Conservation (phyloP, 208 protist genomes). For the Borovskyia barvae region DNA sequence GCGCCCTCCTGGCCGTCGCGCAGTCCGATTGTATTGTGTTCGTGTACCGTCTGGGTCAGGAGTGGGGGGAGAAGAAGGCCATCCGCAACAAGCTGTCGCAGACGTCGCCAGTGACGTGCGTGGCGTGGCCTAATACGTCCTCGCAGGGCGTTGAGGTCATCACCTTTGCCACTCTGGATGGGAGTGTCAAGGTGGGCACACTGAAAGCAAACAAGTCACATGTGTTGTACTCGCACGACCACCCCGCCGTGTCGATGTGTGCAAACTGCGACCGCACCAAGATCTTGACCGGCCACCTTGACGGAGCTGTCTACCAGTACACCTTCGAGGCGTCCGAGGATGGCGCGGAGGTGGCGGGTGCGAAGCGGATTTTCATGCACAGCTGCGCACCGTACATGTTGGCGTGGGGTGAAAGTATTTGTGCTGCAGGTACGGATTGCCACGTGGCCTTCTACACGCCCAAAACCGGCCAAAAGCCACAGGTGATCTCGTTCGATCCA, state of each 20-base stretch:
- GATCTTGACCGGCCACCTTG: constrained; percentile 91
- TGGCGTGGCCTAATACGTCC: constrained; percentile 90
- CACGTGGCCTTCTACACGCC: constrained; percentile 92
- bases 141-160: constrained; percentile 92
- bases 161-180: constrained; percentile 93
- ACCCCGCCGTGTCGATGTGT: constrained; percentile 84
- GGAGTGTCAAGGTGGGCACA: constrained; percentile 93
- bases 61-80: constrained; percentile 97
- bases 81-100: constrained; percentile 97
- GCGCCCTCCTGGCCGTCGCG: constrained; percentile 92
- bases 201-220: constrained; percentile 94
- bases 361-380: constrained; percentile 88
- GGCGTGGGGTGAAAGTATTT: constrained; percentile 93
- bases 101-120: constrained; percentile 85
- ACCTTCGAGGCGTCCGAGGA: constrained; percentile 85
- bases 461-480: constrained; percentile 73
- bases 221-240: constrained; percentile 92
- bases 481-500: constrained; percentile 88
- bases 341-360: constrained; percentile 47
- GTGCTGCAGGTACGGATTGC: constrained; percentile 90
- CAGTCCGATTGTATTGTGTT: constrained; percentile 97
- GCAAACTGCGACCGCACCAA: constrained; percentile 73
- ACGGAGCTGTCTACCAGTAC: constrained; percentile 90
- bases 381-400: constrained; percentile 87
- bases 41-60: constrained; percentile 95